Conservation (phyloP, 1,139 yeast genomes). For the Saccharomycopsis phalli region DNA sequence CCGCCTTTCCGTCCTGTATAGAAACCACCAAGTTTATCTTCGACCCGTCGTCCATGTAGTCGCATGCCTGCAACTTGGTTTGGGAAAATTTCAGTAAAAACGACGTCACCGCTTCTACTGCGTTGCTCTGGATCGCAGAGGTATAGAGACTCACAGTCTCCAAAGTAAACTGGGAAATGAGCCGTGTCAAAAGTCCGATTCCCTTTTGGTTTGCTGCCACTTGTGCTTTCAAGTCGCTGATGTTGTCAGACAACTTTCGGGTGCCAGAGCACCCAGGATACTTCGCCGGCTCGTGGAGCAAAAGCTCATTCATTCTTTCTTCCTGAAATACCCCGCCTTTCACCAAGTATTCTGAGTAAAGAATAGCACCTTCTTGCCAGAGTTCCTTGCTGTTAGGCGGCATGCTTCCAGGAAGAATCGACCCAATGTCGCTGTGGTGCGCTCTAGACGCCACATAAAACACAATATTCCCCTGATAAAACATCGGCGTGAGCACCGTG, state of each 20-base stretch:
- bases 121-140: conserved; percentile 38
- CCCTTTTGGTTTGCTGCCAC: conserved; percentile 42
- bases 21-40: conserved; percentile 31
- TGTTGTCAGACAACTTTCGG: conserved; percentile 37
- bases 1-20: conserved; percentile 28
- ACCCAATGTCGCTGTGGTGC: conserved; percentile 47
- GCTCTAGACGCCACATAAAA: conserved; percentile 43
- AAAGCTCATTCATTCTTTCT: conserved; percentile 29
- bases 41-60: conserved; percentile 42
- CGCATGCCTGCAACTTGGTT: conserved; percentile 25
- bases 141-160: conserved; percentile 34
- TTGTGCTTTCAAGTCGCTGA: conserved; percentile 42
- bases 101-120: conserved; percentile 33
- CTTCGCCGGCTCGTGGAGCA: conserved; percentile 34
- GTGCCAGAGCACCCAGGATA: conserved; percentile 41
- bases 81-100: conserved; percentile 25
- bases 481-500: conserved; percentile 57
- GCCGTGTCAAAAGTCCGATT: conserved; percentile 31
- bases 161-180: conserved; percentile 32
- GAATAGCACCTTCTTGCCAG: conserved; percentile 42
- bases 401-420: conserved; percentile 39
- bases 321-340: conserved; percentile 35
- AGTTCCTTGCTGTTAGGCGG: conserved; percentile 40
- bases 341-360: conserved; percentile 35
- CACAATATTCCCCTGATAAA: conserved; percentile 28